Evolutionary conservation across 1,284 basidiomycete genomes (phyloP), one percentile per base, ranked within the genome.

Genomic region (Papiliotrema laurentii): DNA sequence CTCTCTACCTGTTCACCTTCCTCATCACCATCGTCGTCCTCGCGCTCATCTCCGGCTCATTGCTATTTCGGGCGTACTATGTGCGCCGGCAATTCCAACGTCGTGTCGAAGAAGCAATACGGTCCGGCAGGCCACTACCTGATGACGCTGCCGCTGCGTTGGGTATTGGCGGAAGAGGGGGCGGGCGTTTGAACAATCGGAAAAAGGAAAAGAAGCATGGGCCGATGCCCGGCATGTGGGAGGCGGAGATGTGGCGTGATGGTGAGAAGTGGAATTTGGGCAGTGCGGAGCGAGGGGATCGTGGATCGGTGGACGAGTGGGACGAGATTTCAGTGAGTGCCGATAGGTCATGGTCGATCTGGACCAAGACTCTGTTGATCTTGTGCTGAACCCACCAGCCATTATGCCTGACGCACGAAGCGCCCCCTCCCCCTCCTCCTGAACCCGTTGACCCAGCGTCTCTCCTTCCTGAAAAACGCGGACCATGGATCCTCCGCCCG

Each of bases 1-100:
- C 65, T 5, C 55, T 75, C 22, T 75, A 75, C 51, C 61, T 75
- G 16, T 73, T 72, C 60, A 72, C 71, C 6, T 72, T 75, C 53
- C 60, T 75, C 24, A 72, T 70, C 25, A 68, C 67, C 26, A 59
- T 73, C 43, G 47, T 71, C 31, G 56, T 73, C 25, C 64, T 74
- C 33, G 60, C 54, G 2, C 28, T 60, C 7, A 71, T 74, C 16
- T 64, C 66, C 9, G 60, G 56, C 27, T 59, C 49, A 3, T 60
- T 75, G 9, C 50, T 75, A 22, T 47, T 65, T 24, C 57, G 73
- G 14, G 71, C 71, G 3, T 63, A 64, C 52, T 49, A 65, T 43
- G 47, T 72, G 7, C 59, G 71, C 16, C 55, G 69, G 11, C 58
- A 64, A 36, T 72, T 66, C 45, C 66, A 61, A 21, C 50, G 59